phyloP scores from a whole-genome alignment of 2,329 filamentous ascomycete genomes.

The Onygenales sp. region DNA sequence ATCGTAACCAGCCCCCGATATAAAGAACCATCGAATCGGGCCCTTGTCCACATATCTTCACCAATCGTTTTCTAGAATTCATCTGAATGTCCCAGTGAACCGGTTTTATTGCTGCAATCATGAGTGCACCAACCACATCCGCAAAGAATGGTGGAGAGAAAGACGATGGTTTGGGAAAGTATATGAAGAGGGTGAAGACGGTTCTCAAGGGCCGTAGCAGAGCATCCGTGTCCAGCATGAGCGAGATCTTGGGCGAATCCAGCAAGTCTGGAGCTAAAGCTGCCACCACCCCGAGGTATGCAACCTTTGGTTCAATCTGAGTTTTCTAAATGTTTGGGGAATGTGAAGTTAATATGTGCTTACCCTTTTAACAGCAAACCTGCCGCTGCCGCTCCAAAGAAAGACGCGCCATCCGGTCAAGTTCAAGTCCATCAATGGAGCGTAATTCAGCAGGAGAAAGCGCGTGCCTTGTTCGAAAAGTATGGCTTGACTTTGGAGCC shows the following conservation, averaged over 20 bases:
- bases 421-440: conserved; percentile 24
- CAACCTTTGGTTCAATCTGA: conserved; percentile 1
- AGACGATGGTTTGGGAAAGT: conserved; percentile 27
- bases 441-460: conserved; percentile 32
- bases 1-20: background rate
- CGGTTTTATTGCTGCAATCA: background rate
- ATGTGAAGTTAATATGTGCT: background rate
- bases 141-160: conserved; percentile 9
- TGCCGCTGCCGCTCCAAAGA: conserved; percentile 3
- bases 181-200: conserved; percentile 31
- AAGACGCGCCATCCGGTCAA: conserved; percentile 1
- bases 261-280: conserved; percentile 15
- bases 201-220: conserved; percentile 25
- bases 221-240: conserved; percentile 15
- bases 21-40: background rate
- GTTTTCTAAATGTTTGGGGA: background rate
- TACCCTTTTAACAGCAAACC: conserved; percentile 4
- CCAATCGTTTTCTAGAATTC: background rate
- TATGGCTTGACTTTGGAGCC: conserved; percentile 37
- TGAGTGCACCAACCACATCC: conserved; percentile 9
- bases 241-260: conserved; percentile 11
- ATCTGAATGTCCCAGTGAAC: background rate
- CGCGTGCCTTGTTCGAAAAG: conserved; percentile 36
- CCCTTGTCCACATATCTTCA: background rate
- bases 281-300: conserved; percentile 7